These are phyloP conservation scores for Trichoderma gracile DNA, from an alignment of 2,329 filamentous ascomycete species.

Conservation along the genomic window DNA sequence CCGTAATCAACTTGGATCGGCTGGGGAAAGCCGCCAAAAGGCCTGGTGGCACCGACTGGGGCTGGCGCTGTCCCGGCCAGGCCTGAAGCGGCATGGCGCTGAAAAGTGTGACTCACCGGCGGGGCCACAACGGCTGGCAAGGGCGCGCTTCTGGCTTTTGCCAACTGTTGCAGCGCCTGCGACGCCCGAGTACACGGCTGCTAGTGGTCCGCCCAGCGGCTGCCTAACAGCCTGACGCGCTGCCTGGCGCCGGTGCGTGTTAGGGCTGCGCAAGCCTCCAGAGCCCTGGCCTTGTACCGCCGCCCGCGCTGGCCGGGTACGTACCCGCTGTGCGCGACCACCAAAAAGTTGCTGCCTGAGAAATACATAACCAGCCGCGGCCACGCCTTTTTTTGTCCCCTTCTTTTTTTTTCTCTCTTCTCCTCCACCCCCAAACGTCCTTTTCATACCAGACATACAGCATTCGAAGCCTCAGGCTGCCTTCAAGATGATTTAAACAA, in stretches of 20 bases:
- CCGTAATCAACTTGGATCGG: conserved; percentile 5
- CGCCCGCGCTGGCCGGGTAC: conserved; percentile 5
- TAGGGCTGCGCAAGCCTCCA: conserved; percentile 14
- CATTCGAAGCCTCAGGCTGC: conserved; percentile 41
- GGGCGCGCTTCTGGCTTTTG: conserved; percentile 28
- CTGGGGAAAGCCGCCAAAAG: conserved; percentile 19
- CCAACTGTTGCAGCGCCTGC: not conserved
- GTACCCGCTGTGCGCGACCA: conserved; percentile 19
- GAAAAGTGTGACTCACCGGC: conserved; percentile 41
- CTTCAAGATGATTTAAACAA: conserved; percentile 61
- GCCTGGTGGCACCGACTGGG: conserved; percentile 24
- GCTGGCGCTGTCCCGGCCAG: conserved; percentile 32
- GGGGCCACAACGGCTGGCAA: conserved; percentile 33
- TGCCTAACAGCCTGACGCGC: conserved; percentile 22
- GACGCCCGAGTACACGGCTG: conserved; percentile 3
- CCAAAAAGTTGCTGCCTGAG: conserved; percentile 47
- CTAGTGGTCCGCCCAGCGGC: not conserved
- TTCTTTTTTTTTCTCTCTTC: conserved; percentile 37
- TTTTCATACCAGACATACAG: conserved; percentile 38
- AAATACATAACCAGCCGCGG: conserved; percentile 45
- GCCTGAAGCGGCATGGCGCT: conserved; percentile 34
- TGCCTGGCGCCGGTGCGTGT: conserved; percentile 8
- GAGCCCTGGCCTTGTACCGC: conserved; percentile 27
- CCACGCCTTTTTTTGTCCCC: conserved; percentile 25
- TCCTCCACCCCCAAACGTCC: conserved; percentile 40